Evolutionary conservation across 306 rosid genomes (phyloP).

Genomic region (Corylus heterophylla): DNA sequence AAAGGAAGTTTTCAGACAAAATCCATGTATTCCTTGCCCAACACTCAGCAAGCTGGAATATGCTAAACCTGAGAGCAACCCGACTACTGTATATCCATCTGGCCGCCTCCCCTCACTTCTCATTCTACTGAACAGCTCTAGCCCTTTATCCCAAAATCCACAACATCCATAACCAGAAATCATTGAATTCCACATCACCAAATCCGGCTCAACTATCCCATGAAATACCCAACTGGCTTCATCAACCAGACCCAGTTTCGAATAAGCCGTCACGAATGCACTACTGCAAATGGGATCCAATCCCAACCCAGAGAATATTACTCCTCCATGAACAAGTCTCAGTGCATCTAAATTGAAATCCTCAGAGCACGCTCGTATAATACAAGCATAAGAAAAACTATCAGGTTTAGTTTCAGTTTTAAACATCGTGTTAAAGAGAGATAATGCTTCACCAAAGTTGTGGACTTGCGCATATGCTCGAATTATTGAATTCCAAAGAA

Average conservation of each 20-base stretch:
- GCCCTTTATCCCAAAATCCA: constrained; percentile 64
- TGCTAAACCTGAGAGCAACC: constrained; percentile 55
- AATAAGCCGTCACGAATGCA: constrained; percentile 63
- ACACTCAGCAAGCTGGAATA: constrained; percentile 50
- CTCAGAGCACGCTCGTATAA: constrained; percentile 45
- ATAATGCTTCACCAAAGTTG: constrained; percentile 46
- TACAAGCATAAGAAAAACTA: constrained; percentile 48
- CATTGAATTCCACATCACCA: constrained; percentile 81
- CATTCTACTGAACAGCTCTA: constrained; percentile 56
- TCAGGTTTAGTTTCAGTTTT: constrained; percentile 53
- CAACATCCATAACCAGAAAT: constrained; percentile 64
- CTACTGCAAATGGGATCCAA: constrained; percentile 44
- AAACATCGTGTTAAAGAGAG: constrained; percentile 59
- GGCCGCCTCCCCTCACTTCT: constrained; percentile 49
- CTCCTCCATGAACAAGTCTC: constrained; percentile 39
- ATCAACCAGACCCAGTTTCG: constrained; percentile 62
- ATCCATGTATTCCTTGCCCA: constrained; percentile 68
- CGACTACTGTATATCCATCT: constrained; percentile 78
- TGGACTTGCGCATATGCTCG: constrained; percentile 68
- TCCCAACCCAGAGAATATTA: constrained; percentile 38
- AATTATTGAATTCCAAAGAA: constrained; percentile 85
- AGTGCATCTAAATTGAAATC: constrained; percentile 26
- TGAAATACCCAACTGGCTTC: constrained; percentile 66
- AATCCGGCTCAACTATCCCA: constrained; percentile 55
- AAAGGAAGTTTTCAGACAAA: constrained; percentile 55